Conservation (phyloP, 2,329 filamentous ascomycete genomes). For the Dactylellina haptotyla region DNA sequence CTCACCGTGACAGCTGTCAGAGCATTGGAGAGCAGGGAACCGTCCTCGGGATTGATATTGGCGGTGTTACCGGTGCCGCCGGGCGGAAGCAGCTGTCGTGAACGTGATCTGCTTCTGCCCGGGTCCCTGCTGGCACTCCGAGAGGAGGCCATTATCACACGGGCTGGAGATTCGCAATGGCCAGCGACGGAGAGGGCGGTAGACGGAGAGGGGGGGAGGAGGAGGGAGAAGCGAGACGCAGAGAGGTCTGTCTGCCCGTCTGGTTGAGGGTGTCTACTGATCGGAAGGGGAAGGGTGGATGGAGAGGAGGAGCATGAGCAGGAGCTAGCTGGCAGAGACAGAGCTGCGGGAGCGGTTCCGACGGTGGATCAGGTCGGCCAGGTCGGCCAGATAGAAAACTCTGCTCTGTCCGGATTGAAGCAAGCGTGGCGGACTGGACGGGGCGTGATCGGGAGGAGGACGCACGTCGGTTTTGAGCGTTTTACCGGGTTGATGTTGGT, state of each 20-base stretch:
- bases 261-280: too few species aligned
- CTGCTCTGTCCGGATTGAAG: too few species aligned
- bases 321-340: background rate
- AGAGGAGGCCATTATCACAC: slow-evolving; percentile 22
- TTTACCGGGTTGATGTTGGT: slow-evolving; percentile 14
- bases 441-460: background rate
- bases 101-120: slow-evolving; percentile 26
- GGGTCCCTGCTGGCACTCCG: slow-evolving; percentile 51
- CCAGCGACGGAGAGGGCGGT: too few species aligned
- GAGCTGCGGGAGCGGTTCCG: background rate
- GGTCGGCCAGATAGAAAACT: background rate
- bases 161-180: too few species aligned
- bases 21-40: slow-evolving; percentile 43
- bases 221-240: too few species aligned
- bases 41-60: slow-evolving; percentile 39
- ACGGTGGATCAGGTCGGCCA: background rate
- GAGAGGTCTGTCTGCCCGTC: too few species aligned
- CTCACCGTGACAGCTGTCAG: slow-evolving; percentile 51
- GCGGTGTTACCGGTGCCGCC: background rate
- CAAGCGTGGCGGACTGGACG: too few species aligned
- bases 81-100: slow-evolving; percentile 7
- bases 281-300: background rate
- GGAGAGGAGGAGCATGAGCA: background rate
- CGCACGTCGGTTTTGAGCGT: slow-evolving; percentile 12
- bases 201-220: too few species aligned